These are phyloP conservation scores for Diplodia mutila DNA, from an alignment of 2,329 filamentous ascomycete species.

Conservation along the genomic window DNA sequence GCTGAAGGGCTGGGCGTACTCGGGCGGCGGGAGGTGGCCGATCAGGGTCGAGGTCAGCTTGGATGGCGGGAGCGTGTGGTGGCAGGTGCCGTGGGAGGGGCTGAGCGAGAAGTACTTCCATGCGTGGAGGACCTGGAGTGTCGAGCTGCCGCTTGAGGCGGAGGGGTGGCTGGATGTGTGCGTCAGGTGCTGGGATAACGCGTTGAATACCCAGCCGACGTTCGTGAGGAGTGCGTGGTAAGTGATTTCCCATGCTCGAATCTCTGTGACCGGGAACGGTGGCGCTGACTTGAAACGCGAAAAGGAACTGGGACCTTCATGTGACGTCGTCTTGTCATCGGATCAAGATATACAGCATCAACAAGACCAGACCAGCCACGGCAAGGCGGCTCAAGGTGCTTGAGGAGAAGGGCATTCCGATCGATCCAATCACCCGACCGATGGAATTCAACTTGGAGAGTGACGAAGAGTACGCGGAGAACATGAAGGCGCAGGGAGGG, in stretches of 20 bases:
- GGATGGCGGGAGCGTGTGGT: conserved; percentile 68
- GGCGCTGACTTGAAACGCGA: conserved; percentile 26
- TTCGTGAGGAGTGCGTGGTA: conserved; percentile 49
- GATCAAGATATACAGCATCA: conserved; percentile 66
- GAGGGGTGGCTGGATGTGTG: conserved; percentile 54
- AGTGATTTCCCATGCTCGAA: conserved; percentile 27
- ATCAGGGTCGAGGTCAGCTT: conserved; percentile 66
- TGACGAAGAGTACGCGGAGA: conserved; percentile 53
- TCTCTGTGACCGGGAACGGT: too few relatives aligned
- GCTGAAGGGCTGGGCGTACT: conserved; percentile 54
- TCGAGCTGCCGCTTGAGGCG: conserved; percentile 61
- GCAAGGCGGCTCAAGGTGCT: conserved; percentile 56
- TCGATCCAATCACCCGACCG: conserved; percentile 60
- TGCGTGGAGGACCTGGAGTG: conserved; percentile 68
- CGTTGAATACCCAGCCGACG: conserved; percentile 52
- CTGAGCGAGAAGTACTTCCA: conserved; percentile 65
- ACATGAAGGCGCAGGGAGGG: conserved; percentile 46
- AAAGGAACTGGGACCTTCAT: conserved; percentile 69
- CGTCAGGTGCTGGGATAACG: conserved; percentile 51
- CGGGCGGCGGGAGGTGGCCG: conserved; percentile 51
- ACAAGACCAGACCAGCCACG: conserved; percentile 55
- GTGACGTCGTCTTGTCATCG: conserved; percentile 66
- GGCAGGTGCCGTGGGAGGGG: conserved; percentile 63
- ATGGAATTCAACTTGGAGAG: conserved; percentile 55
- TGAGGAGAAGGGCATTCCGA: conserved; percentile 51